These are phyloP conservation scores for Cucurbitaria berberidis DNA, from an alignment of 2,329 filamentous ascomycete genomes.

Conservation along the genomic window DNA sequence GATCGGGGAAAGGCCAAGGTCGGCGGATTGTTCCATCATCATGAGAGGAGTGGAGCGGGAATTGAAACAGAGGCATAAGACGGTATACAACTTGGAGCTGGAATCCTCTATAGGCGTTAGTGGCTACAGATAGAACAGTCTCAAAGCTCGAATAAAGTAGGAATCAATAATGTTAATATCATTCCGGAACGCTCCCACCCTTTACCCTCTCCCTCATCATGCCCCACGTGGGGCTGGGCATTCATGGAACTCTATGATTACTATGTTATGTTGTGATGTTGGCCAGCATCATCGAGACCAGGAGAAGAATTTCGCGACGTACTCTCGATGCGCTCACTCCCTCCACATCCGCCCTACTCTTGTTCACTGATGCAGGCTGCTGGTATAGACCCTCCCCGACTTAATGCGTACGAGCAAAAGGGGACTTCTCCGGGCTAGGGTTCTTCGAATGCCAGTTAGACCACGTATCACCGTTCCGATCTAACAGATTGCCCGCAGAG, in stretches of 20 bases:
- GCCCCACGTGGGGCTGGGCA: too few relatives aligned
- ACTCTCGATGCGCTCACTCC: too few relatives aligned
- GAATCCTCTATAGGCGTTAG: background rate
- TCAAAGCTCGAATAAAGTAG: background rate
- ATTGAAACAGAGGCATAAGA: conserved; percentile 69
- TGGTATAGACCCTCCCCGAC: background rate
- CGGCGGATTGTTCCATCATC: conserved; percentile 61
- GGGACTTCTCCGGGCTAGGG: conserved; percentile 1
- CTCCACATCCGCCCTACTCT: too few relatives aligned
- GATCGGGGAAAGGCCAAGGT: conserved; percentile 57
- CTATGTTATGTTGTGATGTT: too few relatives aligned
- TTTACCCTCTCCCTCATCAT: too few relatives aligned
- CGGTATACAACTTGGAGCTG: background rate
- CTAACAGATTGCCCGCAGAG: conserved; percentile 8
- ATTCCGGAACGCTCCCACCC: background rate
- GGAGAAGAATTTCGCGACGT: too few relatives aligned
- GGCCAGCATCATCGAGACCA: too few relatives aligned
- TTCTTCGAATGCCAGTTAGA: conserved; percentile 10
- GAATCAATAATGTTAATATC: background rate
- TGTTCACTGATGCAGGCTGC: too few relatives aligned
- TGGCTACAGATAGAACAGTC: background rate
- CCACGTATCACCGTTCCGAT: conserved; percentile 14
- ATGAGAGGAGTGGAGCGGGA: conserved; percentile 59
- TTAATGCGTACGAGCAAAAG: conserved; percentile 4
- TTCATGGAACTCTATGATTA: too few relatives aligned